Base-by-base conservation (phyloP, 495 filamentous ascomycete genomes). In the Hyaloscypha hepaticicola region DNA sequence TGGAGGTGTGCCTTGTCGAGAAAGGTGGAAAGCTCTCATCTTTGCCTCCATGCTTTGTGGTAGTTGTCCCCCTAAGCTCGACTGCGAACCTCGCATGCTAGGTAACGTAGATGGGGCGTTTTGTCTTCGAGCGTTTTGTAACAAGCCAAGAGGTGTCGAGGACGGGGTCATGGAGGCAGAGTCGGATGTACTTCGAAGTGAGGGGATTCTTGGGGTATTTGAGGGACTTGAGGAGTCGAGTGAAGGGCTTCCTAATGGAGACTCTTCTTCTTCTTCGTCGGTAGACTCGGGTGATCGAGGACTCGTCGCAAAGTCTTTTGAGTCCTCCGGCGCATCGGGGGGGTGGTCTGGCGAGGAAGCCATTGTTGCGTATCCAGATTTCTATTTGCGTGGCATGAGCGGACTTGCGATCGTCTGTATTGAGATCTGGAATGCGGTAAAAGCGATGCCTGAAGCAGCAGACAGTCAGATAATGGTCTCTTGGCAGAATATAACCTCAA, bases 21-120 rank as follows among this genome's bases (percentile, higher is more conserved):
- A 89, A 16, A 90, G 72, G 60, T 90, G 87, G 59, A 93, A 91
- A 2, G 89, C 90, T 67, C 85, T 86, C 81, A 94, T 88, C 69
- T 88, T 93, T 38, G 87, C 90, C 78, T 90, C 85, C 65, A 97
- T 85, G 66, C 96, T 92, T 73, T 89, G 86, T 48, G 90, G 89
- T 24, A 95, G 76, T 29, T 82, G 80, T 58, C 81, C 82, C 6
- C 75, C 75, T 51, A 79, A 79, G 25, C 71, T 70, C 33, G 50
- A 50, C 28, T 60, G 45, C 53, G 57, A 25, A 5, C 52, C 55
- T 61, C 78, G 72, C 51, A 81, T 79, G 55, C 79, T 82, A 45
- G 86, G 85, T 71, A 87, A 79, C 11, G 85, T 82, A 11, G 78
- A 70, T 12, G 79, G 77, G n/a, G 79, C 75, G 41, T 76, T 74